These are phyloP conservation scores for Moesziomyces globuligerus DNA, from an alignment of 1,284 basidiomycete species.

Conservation along the genomic window DNA sequence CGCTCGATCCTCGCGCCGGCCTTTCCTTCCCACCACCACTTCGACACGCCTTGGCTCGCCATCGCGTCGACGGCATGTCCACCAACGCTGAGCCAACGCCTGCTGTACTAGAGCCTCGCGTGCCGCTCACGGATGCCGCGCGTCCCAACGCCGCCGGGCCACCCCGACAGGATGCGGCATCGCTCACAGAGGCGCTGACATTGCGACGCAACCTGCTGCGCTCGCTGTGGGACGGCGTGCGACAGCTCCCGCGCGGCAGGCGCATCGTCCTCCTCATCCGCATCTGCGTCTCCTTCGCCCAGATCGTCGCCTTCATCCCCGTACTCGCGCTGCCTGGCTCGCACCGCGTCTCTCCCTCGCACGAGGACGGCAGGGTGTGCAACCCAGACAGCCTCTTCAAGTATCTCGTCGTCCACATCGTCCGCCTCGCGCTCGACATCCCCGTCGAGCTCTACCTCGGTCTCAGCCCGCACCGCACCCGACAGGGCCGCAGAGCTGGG, in stretches of 20 bases:
- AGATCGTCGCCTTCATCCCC: conserved; percentile 43
- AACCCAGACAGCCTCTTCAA: conserved; percentile 54
- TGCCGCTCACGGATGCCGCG: background rate
- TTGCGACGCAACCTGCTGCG: conserved; percentile 45
- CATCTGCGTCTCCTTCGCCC: conserved; percentile 29
- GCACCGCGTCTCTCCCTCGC: conserved; percentile 18
- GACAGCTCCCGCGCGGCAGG: conserved; percentile 35
- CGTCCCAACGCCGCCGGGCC: background rate
- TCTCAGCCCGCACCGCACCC: conserved; percentile 52
- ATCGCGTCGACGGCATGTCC: conserved; percentile 19
- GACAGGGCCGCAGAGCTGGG: conserved; percentile 33
- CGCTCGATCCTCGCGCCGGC: too few species aligned
- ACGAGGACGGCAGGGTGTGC: conserved; percentile 30
- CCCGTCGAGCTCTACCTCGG: conserved; percentile 58
- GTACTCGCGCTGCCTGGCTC: conserved; percentile 31
- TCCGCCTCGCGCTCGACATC: conserved; percentile 42
- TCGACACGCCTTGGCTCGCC: background rate
- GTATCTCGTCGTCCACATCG: conserved; percentile 52
- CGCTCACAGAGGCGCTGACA: conserved; percentile 42
- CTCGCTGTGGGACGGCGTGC: conserved; percentile 31
- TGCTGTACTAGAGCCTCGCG: background rate
- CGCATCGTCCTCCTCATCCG: conserved; percentile 37
- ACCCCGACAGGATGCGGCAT: background rate
- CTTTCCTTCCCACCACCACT: background rate
- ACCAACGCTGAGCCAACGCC: conserved; percentile 14